Evolutionary conservation across 2,329 filamentous ascomycete genomes (phyloP), one percentile per base, ranked within the genome.

Genomic region (Neoscytalidium dimidiatum): DNA sequence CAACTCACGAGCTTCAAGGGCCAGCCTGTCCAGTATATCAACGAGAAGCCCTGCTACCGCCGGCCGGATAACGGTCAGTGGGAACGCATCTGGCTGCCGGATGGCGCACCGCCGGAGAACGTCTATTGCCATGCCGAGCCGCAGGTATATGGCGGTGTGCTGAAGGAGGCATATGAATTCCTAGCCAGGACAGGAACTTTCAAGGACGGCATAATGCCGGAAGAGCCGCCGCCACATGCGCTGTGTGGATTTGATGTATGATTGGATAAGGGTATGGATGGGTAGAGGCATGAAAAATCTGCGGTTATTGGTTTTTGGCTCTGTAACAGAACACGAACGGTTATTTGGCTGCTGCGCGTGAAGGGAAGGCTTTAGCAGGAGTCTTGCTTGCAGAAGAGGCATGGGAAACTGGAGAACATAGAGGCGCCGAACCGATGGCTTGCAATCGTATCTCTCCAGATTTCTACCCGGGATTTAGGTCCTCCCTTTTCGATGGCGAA

Each of bases 171-270:
- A 51, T 96, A 94, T 79, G 80, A 82, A 66, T 82, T 84, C 49
- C 88, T 93, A 73, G 80, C 84, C 51, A 82, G 86, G 68, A 86
- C 85, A 21, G 92, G 92, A 0, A 77, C 75, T 33, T 97, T 96
- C 75, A 83, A 85, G 46, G 87, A 87, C 38, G 90, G 89, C 0
- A 71, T 88, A 6, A 90, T 97, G 80, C 94, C 94, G 0, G 84
- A 90, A 70, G 79, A 92, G 51, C 92, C 94, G 21, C 94, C 94
- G 0, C 89, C 88, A 77, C 83, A 87, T 67, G 92, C 94, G 72
- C 94, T 88, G 82, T 11, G 60, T 1, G 35, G 44, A 17, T 65
- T 56, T 56, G 63, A 65, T 35, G 44, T 65, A 41, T 65, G 49
- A 60, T 6, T 29, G 23, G n/a, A n/a, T 19, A 26, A 1, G 17